Evolutionary conservation across 495 filamentous ascomycete genomes (phyloP), one percentile per base, ranked within the genome.

Genomic region (Thozetella sp.): DNA sequence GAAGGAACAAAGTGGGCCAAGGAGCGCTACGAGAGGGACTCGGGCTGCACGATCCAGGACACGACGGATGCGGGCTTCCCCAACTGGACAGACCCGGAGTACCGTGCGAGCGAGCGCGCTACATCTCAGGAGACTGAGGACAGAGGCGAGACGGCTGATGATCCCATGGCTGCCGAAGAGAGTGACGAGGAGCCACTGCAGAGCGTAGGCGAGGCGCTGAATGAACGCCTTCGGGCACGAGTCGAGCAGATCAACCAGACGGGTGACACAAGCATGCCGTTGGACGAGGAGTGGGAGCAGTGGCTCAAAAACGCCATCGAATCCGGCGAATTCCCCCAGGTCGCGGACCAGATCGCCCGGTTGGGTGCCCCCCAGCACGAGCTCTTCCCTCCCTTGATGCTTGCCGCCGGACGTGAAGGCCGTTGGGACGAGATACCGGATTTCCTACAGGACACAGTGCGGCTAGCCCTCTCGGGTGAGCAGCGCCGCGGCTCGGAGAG

Each of bases 1-100:
- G 92, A 96, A 69, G 93, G 93, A n/a, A 96, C 93, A 54, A 89
- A 90, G 63, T 96, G 89, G 80, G 93, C 93, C 25, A 89, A 92
- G 59, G 87, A 94, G 68, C 85, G 88, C 15, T 96, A 90, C 69
- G 93, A 97, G 76, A 77, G 78, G 45, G 92, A 96, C 67, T 86
- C 91, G 64, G 86, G 87, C 2, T 79, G 89, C 51, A 79, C 66
- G 22, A 92, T 97, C 63, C 73, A 74, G 58, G 93, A 97, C 70
- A 96, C 93, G 2, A 92, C 93, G 1, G 86, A 86, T 56, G 84
- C 91, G 65, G 83, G 80, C 17, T 87, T 96, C 60, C 63, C 67
- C 2, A 67, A 76, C 25, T 87, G 77, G 74, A 73, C 80, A 22
- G 79, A 83, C 56, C 80, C 75, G n/a, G 72, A 77, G 60, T 62